Evolutionary conservation across 129 eudicot species (phyloP), one percentile per base, ranked within the genome.

Genomic region (carrot (Daucus carota)): DNA sequence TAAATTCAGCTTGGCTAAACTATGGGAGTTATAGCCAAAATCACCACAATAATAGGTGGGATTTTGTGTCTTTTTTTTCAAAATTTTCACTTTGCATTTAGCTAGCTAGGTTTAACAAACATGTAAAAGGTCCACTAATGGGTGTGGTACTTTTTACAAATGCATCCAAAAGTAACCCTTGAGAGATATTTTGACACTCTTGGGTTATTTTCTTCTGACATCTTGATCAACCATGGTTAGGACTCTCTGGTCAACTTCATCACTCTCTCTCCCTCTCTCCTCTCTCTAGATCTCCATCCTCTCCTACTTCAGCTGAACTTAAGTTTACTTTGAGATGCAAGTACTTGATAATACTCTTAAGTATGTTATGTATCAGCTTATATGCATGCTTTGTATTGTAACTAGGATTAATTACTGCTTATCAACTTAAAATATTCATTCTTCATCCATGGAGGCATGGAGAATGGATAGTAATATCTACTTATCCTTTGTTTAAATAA

Each of bases 141-240:
- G 92, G 40, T 84, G 72, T 70, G 90, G 86, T 84, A 81, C 81
- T 89, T 85, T 36, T 52, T 89, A 11, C 87, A 76, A 81, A 79
- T 89, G 96, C 96, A 87, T 87, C 70, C 62, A 87, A 83, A 80
- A 81, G 86, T 84, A 83, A 81, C 77, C 90, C 76, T 77, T 26
- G 87, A 81, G 83, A 84, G 85, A 88, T 86, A 85, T 92, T 89
- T 92, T 89, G 83, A 80, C 74, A 84, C 92, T 86, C 85, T 86
- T 75, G 80, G 88, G 88, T 87, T 85, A 76, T 83, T 86, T 86
- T 81, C 88, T 79, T 81, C 80, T 40, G 11, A 40, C 74, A 88
- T 85, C 76, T 88, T 63, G 70, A 84, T 86, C 94, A 85, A 92
- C 97, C 97, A 92, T 92, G 95, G 97, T 92, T 89, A 92, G 95